Evolutionary conservation across 306 rosid species (phyloP).

Genomic region (Prunus fruticosa): DNA sequence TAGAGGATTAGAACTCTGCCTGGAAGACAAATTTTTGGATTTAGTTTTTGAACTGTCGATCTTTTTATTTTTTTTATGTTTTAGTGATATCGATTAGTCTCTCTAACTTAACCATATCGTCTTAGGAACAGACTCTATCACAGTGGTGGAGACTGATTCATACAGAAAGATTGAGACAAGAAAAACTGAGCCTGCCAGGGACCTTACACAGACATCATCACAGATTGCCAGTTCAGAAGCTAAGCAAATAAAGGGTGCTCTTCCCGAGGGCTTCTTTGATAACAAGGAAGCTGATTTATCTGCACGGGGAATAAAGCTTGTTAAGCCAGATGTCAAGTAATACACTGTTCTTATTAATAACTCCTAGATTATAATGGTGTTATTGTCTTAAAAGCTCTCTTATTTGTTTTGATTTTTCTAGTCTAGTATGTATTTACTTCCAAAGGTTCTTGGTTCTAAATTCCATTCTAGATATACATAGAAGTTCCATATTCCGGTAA

Average conservation of each 20-base stretch:
- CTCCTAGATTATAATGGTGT: constrained; percentile 2
- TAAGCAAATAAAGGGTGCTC: constrained; percentile 64
- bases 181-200: constrained; percentile 30
- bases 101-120: neutral
- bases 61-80: neutral
- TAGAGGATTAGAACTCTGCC: neutral
- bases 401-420: neutral
- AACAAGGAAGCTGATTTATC: constrained; percentile 91
- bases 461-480: neutral
- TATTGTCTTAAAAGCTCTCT: neutral
- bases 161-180: constrained; percentile 27
- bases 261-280: constrained; percentile 98
- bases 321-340: constrained; percentile 92
- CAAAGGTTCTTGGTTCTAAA: neutral
- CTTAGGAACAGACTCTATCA: constrained; percentile 42
- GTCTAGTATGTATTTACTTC: neutral
- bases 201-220: constrained; percentile 34
- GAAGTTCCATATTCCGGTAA: neutral
- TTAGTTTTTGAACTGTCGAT: neutral
- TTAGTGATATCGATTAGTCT: neutral
- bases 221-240: constrained; percentile 44
- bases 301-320: constrained; percentile 85
- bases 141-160: constrained; percentile 33
- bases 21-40: neutral
- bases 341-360: constrained; percentile 8